Conservation (phyloP, 225 moss, liverwort and hornwort genomes). For the Climacium dendroides region DNA sequence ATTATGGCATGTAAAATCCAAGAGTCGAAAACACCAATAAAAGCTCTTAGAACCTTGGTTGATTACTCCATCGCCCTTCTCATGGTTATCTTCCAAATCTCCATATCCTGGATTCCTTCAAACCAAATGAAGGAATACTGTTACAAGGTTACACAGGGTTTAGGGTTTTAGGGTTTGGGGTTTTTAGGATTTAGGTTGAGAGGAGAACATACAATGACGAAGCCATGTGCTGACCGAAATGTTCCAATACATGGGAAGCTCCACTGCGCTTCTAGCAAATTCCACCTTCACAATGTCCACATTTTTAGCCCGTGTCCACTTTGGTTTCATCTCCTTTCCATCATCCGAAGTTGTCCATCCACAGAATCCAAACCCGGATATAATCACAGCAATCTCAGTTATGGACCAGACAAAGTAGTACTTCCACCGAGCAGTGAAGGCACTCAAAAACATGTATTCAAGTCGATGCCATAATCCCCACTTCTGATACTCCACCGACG, state of each 20-base stretch:
- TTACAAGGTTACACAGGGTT: background rate
- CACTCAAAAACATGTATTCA: slow-evolving; percentile 52
- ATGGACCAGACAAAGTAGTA: slow-evolving; percentile 94
- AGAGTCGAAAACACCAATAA: background rate
- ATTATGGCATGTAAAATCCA: background rate
- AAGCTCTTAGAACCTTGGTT: background rate
- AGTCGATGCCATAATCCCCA: slow-evolving; percentile 61
- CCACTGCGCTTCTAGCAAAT: slow-evolving; percentile 70
- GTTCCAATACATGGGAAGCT: slow-evolving; percentile 76
- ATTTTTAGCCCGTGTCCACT: slow-evolving; percentile 74
- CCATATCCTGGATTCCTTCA: background rate
- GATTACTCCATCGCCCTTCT: background rate
- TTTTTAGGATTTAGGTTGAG: background rate
- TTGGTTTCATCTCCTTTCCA: slow-evolving; percentile 5
- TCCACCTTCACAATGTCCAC: slow-evolving; percentile 73
- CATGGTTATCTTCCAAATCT: background rate
- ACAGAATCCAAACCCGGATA: slow-evolving; percentile 78
- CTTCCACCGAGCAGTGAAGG: slow-evolving; percentile 79
- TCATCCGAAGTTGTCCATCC: slow-evolving; percentile 39
- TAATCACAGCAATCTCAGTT: slow-evolving; percentile 49
- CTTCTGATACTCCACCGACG: slow-evolving; percentile 49
- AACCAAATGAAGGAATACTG: background rate
- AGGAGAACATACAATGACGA: slow-evolving; percentile 31
- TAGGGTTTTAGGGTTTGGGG: background rate
- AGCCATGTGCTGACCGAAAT: slow-evolving; percentile 64